Conservation (phyloP, 495 filamentous ascomycete species). For the Hypoxylon lenormandii region DNA sequence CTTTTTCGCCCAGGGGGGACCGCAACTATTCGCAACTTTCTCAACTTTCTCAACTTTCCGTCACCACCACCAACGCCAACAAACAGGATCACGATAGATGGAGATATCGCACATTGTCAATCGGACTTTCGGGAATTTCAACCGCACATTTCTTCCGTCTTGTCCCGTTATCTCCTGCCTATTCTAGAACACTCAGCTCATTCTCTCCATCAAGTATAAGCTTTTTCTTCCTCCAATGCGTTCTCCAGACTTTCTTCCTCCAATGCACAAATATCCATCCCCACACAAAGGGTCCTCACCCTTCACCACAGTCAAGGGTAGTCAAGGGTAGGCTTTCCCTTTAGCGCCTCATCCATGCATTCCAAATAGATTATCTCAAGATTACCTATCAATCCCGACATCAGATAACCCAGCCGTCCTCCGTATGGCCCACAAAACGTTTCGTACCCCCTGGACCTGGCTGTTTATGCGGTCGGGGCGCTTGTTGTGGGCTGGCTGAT, state of each 20-base stretch:
- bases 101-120: background rate
- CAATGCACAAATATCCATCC: background rate
- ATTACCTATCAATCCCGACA: conserved; percentile 18
- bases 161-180: background rate
- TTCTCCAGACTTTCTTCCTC: conserved; percentile 3
- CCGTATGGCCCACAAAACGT: conserved; percentile 24
- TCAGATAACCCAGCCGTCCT: conserved; percentile 21
- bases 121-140: background rate
- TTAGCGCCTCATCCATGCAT: background rate
- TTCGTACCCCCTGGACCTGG: conserved; percentile 31
- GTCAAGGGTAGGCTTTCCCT: too few relatives aligned
- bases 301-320: background rate
- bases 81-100: conserved; percentile 18
- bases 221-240: conserved; percentile 6
- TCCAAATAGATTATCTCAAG: conserved; percentile 26
- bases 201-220: background rate
- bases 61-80: too few relatives aligned
- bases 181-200: conserved; percentile 2
- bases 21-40: too few relatives aligned
- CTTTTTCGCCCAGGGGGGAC: too few relatives aligned
- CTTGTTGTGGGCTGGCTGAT: conserved; percentile 12
- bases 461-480: conserved; percentile 26
- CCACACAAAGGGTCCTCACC: background rate
- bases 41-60: too few relatives aligned
- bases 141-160: background rate